A percentile compares a stretch with the other conserved stretches of the same genome.
Conservation (phyloP, 352 stramenopile genomes). For the Phytophthora vignae region DNA sequence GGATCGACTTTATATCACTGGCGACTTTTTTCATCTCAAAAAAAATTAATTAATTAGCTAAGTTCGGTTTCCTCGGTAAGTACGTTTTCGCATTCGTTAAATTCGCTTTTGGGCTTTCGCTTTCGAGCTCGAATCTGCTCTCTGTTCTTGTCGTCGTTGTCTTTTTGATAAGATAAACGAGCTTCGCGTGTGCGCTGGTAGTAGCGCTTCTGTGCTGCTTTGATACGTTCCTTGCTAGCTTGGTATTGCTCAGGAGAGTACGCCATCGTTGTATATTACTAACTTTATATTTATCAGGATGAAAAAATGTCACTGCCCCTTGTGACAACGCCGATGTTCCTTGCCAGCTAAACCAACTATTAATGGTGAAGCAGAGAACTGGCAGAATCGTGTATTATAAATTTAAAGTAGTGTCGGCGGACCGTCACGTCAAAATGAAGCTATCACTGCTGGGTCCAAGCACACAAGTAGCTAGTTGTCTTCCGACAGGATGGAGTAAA, state of each 20-base stretch:
- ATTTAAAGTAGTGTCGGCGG: neutral
- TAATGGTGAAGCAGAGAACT: neutral
- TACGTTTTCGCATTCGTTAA: neutral
- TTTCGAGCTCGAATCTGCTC: conserved; percentile 1
- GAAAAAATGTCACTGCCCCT: too few species aligned
- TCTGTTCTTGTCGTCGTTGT: conserved; percentile 6
- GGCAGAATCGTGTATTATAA: neutral
- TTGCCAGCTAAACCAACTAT: too few species aligned
- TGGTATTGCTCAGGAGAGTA: too few species aligned
- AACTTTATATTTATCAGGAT: too few species aligned
- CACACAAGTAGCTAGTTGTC: conserved; percentile 15
- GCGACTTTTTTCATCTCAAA: conserved; percentile 51
- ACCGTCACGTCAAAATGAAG: neutral
- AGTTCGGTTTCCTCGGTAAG: neutral
- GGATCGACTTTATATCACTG: too few species aligned
- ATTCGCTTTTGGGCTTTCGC: conserved; percentile 4
- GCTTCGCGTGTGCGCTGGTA: conserved; percentile 4
- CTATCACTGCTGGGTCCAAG: conserved; percentile 4
- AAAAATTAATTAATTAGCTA: neutral
- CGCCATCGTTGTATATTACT: too few species aligned
- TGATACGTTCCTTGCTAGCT: too few species aligned
- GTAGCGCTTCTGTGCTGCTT: conserved; percentile 3
- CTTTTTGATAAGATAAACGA: too few species aligned
- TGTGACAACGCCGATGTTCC: too few species aligned
- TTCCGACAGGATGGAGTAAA: conserved; percentile 22